Evolutionary conservation across 2,329 filamentous ascomycete species (phyloP).

Genomic region (Eutypella sp.): DNA sequence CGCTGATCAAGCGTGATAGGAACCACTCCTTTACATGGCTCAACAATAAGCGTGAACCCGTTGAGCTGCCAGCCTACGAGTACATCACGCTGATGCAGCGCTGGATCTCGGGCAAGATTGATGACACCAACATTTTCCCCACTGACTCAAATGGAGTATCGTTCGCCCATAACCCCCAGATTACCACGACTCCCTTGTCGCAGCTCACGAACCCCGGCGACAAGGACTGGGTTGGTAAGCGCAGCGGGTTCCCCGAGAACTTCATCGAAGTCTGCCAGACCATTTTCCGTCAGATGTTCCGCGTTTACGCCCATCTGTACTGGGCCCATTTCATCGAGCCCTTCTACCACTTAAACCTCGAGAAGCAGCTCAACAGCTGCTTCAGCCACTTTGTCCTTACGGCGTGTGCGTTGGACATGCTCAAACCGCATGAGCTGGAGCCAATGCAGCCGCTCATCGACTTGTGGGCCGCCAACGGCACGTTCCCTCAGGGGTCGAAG

Average conservation of each 20-base stretch:
- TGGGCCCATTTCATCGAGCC: slow-evolving; percentile 89
- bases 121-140: slow-evolving; percentile 84
- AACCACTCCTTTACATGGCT: slow-evolving; percentile 97
- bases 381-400: slow-evolving; percentile 82
- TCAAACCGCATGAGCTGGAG: slow-evolving; percentile 85
- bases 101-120: slow-evolving; percentile 95
- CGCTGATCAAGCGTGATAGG: slow-evolving; percentile 31
- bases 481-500: slow-evolving; percentile 72
- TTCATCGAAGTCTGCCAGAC: slow-evolving; percentile 88
- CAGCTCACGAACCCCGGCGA: slow-evolving; percentile 58
- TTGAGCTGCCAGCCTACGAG: slow-evolving; percentile 86
- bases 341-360: slow-evolving; percentile 76
- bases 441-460: slow-evolving; percentile 95
- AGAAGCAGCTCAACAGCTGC: slow-evolving; percentile 80
- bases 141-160: slow-evolving; percentile 72
- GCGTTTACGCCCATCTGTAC: slow-evolving; percentile 96
- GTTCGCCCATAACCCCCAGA: slow-evolving; percentile 56
- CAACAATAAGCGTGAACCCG: slow-evolving; percentile 78
- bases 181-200: slow-evolving; percentile 55
- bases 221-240: slow-evolving; percentile 79
- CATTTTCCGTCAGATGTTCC: slow-evolving; percentile 97
- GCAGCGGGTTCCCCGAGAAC: slow-evolving; percentile 84
- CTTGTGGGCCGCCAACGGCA: slow-evolving; percentile 83
- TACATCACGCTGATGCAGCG: slow-evolving; percentile 96
- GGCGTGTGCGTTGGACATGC: slow-evolving; percentile 74